Evolutionary conservation across 345 rosid genomes (phyloP), one percentile per base, ranked within the genome.

Genomic region (Erodium maritimum): DNA sequence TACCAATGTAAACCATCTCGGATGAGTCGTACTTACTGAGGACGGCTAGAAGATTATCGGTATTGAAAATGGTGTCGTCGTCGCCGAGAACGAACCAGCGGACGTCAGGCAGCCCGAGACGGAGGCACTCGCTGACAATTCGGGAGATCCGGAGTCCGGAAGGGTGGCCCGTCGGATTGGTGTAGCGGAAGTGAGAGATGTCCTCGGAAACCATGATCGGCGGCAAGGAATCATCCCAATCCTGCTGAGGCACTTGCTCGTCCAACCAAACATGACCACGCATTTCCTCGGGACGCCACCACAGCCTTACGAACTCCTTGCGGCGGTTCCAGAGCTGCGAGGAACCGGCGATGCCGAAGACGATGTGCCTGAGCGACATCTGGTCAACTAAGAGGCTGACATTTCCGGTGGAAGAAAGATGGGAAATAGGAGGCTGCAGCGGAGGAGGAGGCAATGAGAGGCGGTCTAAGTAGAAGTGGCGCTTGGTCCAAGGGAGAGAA

Each of bases 281-380:
- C 90, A 79, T 81, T 45, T 61, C 72, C n/a, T 60, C 50, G 25
- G 84, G 79, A 29, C 78, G 83, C 96, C 96, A 91, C 98, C 98
- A 91, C 7, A 91, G 79, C 73, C 90, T 71, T 58, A 96, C 76
- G 19, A 84, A 82, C 69, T 91, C 93, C 73, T 81, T 84, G 16
- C 98, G 82, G 0, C 71, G 79, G 58, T 77, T 73, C 98, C 96
- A 91, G 5, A 91, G 76, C 73, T 73, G 84, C 13, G 96, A 80
- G 23, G 91, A 91, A 62, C 91, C 90, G 0, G 98, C 98, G 22
- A 91, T 88, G n/a, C 98, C 98, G 54, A 91, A 91, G 55, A 91
- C 67, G 55, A 91, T 68, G 62, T 88, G 85, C 17, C 71, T 56
- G 59, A 29, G 34, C 34, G 34, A 29, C 34, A 29, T 29, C 48